Base-by-base conservation (phyloP, 176 grass and related monocot species). In the Tuctoria greenei region DNA sequence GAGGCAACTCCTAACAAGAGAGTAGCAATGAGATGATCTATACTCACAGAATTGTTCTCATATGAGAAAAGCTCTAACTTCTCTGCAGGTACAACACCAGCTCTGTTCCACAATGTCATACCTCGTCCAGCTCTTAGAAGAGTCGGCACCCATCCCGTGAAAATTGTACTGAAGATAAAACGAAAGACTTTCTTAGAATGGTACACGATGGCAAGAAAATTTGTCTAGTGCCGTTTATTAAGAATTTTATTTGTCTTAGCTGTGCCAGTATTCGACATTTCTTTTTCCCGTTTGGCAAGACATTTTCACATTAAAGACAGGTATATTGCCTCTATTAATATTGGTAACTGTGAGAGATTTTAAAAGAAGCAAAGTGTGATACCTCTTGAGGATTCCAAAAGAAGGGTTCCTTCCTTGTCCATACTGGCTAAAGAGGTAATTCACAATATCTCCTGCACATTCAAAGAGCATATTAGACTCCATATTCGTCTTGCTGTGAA, bases 101-200 rank as follows among this genome's bases (percentile, higher is more conserved):
- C 91, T 88, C 90, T 90, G 61, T 82, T 68, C 95, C 91, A 92
- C 59, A 99, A 54, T 61, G 84, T 90, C 89, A 95, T 99, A 27
- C 95, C 95, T 81, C 91, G 87, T 75, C 95, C 95, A 8, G 91
- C 89, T 70, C 95, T 75, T 27, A 99, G 82, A 86, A 92, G 89
- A 40, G 89, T 99, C 28, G 95, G 95, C 34, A 99, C 82, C 91
- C 95, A 99, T 80, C 95, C 95, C 44, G 91, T 92, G 20, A 99
- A 65, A 64, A 95, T 47, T 81, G 91, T 99, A 70, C 95, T 90
- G 81, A 52, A 85, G 66, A 82, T 20, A 55, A 35, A 66, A 2
- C 4, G 27, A 51, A 65, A 18, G 39, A 0, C 21, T 66, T 72
- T 16, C 15, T 63, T 36, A 78, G 39, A 74, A 78, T 5, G 41